Percentiles rank a stretch among this genome's conserved stretches.
Conservation (phyloP, 108 stramenopile genomes). For the Bacterosira constricta region DNA sequence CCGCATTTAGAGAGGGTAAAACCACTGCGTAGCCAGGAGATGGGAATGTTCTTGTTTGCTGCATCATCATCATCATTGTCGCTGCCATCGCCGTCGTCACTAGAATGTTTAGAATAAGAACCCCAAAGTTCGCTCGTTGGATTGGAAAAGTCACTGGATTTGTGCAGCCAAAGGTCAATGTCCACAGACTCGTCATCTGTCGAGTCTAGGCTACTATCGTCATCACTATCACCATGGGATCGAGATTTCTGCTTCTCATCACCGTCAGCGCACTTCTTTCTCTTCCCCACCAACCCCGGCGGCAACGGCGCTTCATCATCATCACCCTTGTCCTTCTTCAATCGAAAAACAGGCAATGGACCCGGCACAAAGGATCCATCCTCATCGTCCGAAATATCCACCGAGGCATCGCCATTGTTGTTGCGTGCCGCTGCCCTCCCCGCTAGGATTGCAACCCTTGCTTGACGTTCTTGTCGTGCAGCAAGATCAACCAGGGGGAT, state of each 20-base stretch:
- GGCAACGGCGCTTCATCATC: not conserved
- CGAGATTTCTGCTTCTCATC: not conserved
- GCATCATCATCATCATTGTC: conserved; percentile 31
- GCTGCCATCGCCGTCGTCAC: conserved; percentile 36
- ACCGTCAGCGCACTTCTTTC: conserved; percentile 19
- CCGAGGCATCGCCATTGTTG: conserved; percentile 19
- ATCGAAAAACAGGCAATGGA: conserved; percentile 22
- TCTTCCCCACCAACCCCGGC: conserved; percentile 5
- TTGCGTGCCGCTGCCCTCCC: conserved; percentile 3
- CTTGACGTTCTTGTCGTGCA: conserved; percentile 1
- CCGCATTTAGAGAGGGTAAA: conserved; percentile 40
- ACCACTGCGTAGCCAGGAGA: conserved; percentile 43
- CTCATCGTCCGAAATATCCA: conserved; percentile 27
- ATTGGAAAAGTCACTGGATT: not conserved
- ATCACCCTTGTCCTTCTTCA: conserved; percentile 13
- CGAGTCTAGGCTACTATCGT: conserved; percentile 19
- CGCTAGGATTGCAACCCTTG: no score
- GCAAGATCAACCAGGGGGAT: not conserved
- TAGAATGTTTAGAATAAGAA: conserved; percentile 1
- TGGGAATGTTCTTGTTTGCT: conserved; percentile 14
- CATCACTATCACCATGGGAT: conserved; percentile 5
- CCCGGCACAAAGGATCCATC: conserved; percentile 16
- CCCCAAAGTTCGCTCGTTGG: conserved; percentile 34
- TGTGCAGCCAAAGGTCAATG: conserved; percentile 1
- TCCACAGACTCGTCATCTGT: conserved; percentile 17